Base-by-base conservation (phyloP, 495 filamentous ascomycete species). In the Trichoderma gamsii region DNA sequence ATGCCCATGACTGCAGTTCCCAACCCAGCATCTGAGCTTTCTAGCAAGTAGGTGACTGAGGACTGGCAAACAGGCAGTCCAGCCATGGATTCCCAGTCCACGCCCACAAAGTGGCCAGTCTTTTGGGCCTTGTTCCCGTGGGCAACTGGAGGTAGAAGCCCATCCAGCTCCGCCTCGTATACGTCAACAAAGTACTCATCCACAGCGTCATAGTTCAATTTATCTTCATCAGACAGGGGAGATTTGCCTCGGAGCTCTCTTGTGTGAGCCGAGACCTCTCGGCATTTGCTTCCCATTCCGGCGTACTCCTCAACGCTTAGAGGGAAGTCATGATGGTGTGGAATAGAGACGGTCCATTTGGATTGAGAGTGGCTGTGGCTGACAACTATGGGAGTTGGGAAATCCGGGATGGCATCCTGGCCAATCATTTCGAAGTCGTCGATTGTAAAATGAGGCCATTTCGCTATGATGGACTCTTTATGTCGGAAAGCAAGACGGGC, bases 261-360 rank as follows among this genome's bases (percentile, higher is more conserved):
- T 32, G 87, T 78, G 61, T 84, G 82, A 11, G 73, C 78, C 3
- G 84, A 79, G 13, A 87, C 78, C 66, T 85, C 80, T 65, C 80
- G 79, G 59, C 86, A 86, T 67, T 87, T 83, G 18, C 43, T 70
- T 71, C 88, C 91, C 29, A 92, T 83, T 16, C 85, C 80, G 18
- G 77, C 72, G 71, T 91, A 91, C 65, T 89, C 81, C 23, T 78
- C 68, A 12, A 81, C 79, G 12, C 77, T 72, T n/a, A 91, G 74
- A 13, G 89, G 89, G 63, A 90, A 90, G 15, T 75, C 71, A 44
- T 79, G 78, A 41, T 73, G 79, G 4, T 78, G 77, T 2, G 90
- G 90, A 35, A 93, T 90, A 1, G 82, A 85, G 0, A 92, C 82
- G 0, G 90, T 91, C 90, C 90, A 92, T 71, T 81, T 88, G 7